Base-by-base conservation (phyloP, 768 basidiomycete species). In the Harrya chromipes region DNA sequence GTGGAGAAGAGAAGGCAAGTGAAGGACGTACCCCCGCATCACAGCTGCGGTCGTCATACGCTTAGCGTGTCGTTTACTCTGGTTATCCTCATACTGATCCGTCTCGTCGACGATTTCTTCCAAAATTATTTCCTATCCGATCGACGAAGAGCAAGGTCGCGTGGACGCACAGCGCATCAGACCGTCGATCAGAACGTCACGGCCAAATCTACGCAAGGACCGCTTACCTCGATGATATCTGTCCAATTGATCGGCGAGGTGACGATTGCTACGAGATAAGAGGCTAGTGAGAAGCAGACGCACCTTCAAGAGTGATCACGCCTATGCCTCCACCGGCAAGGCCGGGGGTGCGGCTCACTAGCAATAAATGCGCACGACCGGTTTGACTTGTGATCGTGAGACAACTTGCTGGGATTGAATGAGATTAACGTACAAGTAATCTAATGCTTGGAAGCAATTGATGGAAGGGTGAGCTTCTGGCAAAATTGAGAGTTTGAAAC, bases 81-180 rank as follows among this genome's bases (percentile, higher is more conserved):
- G 83, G 61, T 95, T 97, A 57, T 92, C 90, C 56, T 90, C 84
- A 58, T 87, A 94, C 23, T 84, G 78, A 69, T 97, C 94, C 3
- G 93, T 95, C 69, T 97, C 94, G 60, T 95, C 94, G 26, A 95
- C 87, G 46, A 97, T 95, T 65, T 97, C 94, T 70, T 97, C 93
- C 0, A 88, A 85, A 17, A 97, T 90, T 54, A 98, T 97, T 77
- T 95, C 94, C 79, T 90, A 69, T 54, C 63, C 66, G 52, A 46
- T 35, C 47, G 31, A 47, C 5, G 46, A 44, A 23, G 31, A 29
- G 20, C 49, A 19, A 11, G 14, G n/a, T 29, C 2, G 29, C 1
- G 16, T 33, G 12, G 6, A 23, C 23, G 23, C 23, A 23, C 23
- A 23, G 23, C 23, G 6, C 26, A 23, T 44, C n/a, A 55, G 8